Evolutionary conservation across 2,329 filamentous ascomycete species (phyloP).

Genomic region (Pseudocercospora musae): DNA sequence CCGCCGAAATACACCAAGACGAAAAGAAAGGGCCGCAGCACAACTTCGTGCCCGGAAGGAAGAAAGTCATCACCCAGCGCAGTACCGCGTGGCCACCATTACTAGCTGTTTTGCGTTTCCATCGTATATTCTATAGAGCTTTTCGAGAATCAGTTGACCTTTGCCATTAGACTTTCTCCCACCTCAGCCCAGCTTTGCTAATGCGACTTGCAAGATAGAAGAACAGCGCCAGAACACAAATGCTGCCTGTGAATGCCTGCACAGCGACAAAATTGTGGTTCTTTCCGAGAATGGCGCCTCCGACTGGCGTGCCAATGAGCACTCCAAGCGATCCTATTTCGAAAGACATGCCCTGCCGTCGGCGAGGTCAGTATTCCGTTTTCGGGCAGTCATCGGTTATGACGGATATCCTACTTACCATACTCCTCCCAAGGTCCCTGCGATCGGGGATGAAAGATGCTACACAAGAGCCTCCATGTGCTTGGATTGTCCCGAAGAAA

Average conservation of each 20-base stretch:
- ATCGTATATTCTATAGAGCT: too few relatives aligned
- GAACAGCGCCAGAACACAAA: not conserved
- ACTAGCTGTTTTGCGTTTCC: too few relatives aligned
- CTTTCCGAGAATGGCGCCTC: constrained; percentile 27
- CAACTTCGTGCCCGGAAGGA: too few relatives aligned
- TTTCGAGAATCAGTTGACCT: too few relatives aligned
- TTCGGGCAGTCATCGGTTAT: not conserved
- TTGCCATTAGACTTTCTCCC: not conserved
- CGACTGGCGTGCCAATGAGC: constrained; percentile 32
- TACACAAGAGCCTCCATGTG: not conserved
- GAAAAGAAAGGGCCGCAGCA: too few relatives aligned
- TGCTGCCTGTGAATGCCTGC: constrained; percentile 18
- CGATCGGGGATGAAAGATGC: not conserved
- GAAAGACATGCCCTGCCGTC: constrained; percentile 21
- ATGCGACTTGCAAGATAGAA: not conserved
- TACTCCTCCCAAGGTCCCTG: not conserved
- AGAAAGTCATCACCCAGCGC: too few relatives aligned
- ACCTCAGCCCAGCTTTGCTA: not conserved
- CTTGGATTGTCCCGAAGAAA: constrained; percentile 20
- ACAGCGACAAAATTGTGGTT: constrained; percentile 19
- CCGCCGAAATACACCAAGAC: too few relatives aligned
- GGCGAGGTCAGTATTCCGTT: not conserved
- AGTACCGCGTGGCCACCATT: too few relatives aligned
- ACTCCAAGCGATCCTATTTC: constrained; percentile 31
- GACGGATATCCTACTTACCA: constrained; percentile 8